A percentile compares a stretch with the other conserved stretches of the same genome.
phyloP scores from a whole-genome alignment of 352 stramenopile genomes.

The Stephanocyclus meneghinianus region DNA sequence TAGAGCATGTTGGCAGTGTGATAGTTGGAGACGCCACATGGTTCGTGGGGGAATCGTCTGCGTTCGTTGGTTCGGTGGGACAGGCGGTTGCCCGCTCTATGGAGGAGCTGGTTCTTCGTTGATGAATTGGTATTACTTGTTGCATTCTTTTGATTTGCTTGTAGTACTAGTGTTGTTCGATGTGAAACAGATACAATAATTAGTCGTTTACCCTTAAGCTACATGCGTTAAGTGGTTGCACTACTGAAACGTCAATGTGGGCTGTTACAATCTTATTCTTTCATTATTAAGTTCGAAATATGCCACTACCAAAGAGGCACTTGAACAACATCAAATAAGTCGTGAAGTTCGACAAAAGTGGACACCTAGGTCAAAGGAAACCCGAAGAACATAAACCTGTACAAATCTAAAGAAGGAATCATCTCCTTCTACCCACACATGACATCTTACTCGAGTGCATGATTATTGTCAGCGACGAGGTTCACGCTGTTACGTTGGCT shows the following conservation, averaged over 20 bases:
- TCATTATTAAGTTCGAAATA: neutral
- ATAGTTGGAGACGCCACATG: neutral
- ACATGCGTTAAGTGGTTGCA: no score
- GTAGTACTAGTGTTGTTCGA: neutral
- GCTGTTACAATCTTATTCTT: slow-evolving; percentile 10
- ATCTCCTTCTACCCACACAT: neutral
- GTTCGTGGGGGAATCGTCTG: slow-evolving; percentile 1
- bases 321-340: no score
- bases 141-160: neutral
- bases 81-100: slow-evolving; percentile 3
- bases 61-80: neutral
- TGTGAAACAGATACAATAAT: neutral
- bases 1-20: slow-evolving; percentile 1
- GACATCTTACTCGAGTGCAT: slow-evolving; percentile 10
- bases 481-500: neutral
- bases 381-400: slow-evolving; percentile 8
- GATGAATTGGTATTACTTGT: neutral
- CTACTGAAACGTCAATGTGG: neutral
- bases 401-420: neutral
- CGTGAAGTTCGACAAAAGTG: no score
- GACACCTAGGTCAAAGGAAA: neutral
- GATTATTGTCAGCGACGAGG: neutral
- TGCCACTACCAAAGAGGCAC: neutral
- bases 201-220: neutral
- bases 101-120: slow-evolving; percentile 5